Conservation (phyloP, 2,329 filamentous ascomycete species). For the Xylaria sp. region DNA sequence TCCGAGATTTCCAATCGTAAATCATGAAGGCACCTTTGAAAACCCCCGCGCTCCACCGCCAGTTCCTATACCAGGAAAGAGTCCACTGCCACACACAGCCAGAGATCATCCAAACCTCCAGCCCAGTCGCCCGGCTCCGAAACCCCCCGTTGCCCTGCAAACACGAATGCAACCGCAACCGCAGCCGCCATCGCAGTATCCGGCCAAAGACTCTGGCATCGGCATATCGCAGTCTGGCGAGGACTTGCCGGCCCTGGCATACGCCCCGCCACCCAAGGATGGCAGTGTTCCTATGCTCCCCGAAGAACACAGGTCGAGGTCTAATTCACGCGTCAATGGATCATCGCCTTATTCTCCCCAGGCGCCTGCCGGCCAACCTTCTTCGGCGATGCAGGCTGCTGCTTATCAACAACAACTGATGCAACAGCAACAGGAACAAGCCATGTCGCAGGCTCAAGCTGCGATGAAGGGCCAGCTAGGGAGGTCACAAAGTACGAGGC, state of each 20-base stretch:
- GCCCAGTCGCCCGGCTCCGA: slow-evolving; percentile 86
- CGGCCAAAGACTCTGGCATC: slow-evolving; percentile 71
- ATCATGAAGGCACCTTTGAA: slow-evolving; percentile 94
- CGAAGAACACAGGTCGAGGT: slow-evolving; percentile 75
- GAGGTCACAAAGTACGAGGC: slow-evolving; percentile 78
- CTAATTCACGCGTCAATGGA: slow-evolving; percentile 72
- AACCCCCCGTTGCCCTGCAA: slow-evolving; percentile 77
- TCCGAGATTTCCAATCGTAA: slow-evolving; percentile 84
- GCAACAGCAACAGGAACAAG: slow-evolving; percentile 89
- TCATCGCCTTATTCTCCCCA: slow-evolving; percentile 60
- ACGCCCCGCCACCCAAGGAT: slow-evolving; percentile 62
- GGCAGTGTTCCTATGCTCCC: slow-evolving; percentile 66
- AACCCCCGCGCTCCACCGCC: slow-evolving; percentile 94
- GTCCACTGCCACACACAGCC: slow-evolving; percentile 54
- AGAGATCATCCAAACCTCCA: slow-evolving; percentile 71
- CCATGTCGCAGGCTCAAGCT: slow-evolving; percentile 82
- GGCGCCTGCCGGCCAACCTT: slow-evolving; percentile 56
- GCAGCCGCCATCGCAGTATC: slow-evolving; percentile 70
- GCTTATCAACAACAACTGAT: slow-evolving; percentile 71
- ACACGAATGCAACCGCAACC: slow-evolving; percentile 67
- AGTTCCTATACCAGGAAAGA: slow-evolving; percentile 71
- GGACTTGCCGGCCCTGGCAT: slow-evolving; percentile 61
- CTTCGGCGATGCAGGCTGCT: slow-evolving; percentile 56
- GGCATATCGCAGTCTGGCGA: slow-evolving; percentile 69
- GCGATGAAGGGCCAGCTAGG: slow-evolving; percentile 77